Evolutionary conservation across 768 basidiomycete genomes (phyloP).

Genomic region (Cubamyces sp.): DNA sequence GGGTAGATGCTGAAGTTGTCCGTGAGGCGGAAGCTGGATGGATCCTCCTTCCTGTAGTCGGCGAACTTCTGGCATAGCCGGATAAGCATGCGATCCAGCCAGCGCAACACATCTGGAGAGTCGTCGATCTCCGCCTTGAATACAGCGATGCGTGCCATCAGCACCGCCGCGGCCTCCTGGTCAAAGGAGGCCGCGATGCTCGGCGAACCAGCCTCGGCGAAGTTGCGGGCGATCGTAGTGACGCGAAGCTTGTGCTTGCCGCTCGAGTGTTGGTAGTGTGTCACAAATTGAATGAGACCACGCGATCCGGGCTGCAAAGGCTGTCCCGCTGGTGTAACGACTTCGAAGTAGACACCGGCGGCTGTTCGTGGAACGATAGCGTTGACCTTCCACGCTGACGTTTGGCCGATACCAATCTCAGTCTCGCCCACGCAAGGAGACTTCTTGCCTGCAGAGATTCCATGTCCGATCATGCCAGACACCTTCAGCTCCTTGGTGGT

Average conservation of each 20-base stretch:
- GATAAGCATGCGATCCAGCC: slow-evolving; percentile 99
- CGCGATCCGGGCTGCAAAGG: slow-evolving; percentile 87
- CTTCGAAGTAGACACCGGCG: slow-evolving; percentile 95
- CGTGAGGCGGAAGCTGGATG: slow-evolving; percentile 86
- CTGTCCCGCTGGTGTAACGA: slow-evolving; percentile 96
- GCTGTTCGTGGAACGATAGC: slow-evolving; percentile 86
- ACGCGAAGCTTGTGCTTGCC: slow-evolving; percentile 95
- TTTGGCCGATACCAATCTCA: slow-evolving; percentile 98
- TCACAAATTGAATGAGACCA: slow-evolving; percentile 97
- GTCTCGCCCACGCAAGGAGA: slow-evolving; percentile 97
- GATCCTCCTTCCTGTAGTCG: slow-evolving; percentile 97
- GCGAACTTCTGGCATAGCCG: slow-evolving; percentile 99
- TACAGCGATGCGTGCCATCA: slow-evolving; percentile 98
- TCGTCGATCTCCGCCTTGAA: slow-evolving; percentile 99
- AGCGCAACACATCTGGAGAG: slow-evolving; percentile 92
- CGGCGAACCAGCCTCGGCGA: slow-evolving; percentile 96
- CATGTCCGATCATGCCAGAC: slow-evolving; percentile 96
- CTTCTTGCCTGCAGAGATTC: slow-evolving; percentile 96
- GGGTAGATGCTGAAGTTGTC: slow-evolving; percentile 99
- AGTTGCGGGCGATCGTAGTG: slow-evolving; percentile 97
- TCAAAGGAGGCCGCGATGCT: slow-evolving; percentile 94
- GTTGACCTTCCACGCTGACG: slow-evolving; percentile 98
- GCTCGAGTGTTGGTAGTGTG: slow-evolving; percentile 96
- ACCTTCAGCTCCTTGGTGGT: slow-evolving; percentile 99
- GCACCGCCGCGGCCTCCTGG: slow-evolving; percentile 95